These are phyloP conservation scores for Trichosporon sp. DNA, from an alignment of 1,284 basidiomycete genomes.

Conservation along the genomic window DNA sequence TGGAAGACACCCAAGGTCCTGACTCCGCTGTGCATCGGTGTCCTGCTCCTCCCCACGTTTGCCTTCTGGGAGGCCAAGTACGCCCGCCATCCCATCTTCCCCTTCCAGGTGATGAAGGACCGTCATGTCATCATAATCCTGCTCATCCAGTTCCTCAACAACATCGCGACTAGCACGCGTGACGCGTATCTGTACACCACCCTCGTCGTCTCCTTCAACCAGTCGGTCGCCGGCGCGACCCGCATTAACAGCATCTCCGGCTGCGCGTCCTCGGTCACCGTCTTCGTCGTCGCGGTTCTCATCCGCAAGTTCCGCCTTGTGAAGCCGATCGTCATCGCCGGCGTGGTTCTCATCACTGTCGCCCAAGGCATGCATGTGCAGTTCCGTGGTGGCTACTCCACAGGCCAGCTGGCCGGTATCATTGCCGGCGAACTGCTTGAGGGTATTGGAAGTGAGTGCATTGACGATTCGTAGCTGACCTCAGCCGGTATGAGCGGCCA, in stretches of 20 bases:
- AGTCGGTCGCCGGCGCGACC: slow-evolving; percentile 51
- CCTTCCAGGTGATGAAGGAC: slow-evolving; percentile 54
- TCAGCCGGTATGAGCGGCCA: slow-evolving; percentile 52
- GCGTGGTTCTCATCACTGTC: slow-evolving; percentile 39
- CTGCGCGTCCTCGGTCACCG: slow-evolving; percentile 54
- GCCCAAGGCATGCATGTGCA: slow-evolving; percentile 57
- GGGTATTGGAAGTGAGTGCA: slow-evolving; percentile 47
- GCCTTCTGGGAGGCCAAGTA: slow-evolving; percentile 54
- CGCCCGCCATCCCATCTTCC: slow-evolving; percentile 54
- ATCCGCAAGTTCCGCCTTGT: slow-evolving; percentile 52
- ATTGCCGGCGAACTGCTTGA: slow-evolving; percentile 57
- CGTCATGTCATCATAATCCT: slow-evolving; percentile 55
- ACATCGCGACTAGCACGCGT: slow-evolving; percentile 54
- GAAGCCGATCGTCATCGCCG: slow-evolving; percentile 56
- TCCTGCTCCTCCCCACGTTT: slow-evolving; percentile 53
- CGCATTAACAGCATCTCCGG: slow-evolving; percentile 56
- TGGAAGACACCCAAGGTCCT: slow-evolving; percentile 55
- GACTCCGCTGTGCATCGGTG: slow-evolving; percentile 55
- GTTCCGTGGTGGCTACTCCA: slow-evolving; percentile 53
- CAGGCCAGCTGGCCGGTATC: slow-evolving; percentile 43
- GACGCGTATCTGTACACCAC: slow-evolving; percentile 55
- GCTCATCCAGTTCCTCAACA: slow-evolving; percentile 38
- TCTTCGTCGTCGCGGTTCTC: slow-evolving; percentile 51
- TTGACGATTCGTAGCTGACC: neutral
- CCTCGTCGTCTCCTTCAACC: slow-evolving; percentile 55